Base-by-base conservation (phyloP, 306 rosid species). In the Vicia villosa region DNA sequence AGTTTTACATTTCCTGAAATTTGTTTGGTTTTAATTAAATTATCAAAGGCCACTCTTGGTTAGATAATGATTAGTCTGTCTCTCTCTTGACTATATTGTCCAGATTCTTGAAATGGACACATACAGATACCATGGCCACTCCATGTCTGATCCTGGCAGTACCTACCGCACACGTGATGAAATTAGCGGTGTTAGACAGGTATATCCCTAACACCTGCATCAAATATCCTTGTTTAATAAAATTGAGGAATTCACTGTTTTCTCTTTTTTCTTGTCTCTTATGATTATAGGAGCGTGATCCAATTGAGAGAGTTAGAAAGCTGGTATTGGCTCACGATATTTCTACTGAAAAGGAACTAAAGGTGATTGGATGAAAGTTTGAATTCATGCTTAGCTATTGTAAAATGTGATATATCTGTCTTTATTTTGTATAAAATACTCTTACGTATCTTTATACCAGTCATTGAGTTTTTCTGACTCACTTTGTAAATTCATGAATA, bases 131-230 rank as follows among this genome's bases (percentile, higher is more conserved):
- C 99, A 94, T 59, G 97, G 99, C 36, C 99, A 94, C 82, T 91
- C 97, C 49, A 90, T 93, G 99, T 94, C 97, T 79, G 99, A 94
- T 84, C 99, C 96, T 71, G 99, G 99, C 24, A 94, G 97, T 87
- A 94, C 99, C 37, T 94, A 94, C 75, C 92, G 96, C 26, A 88
- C 99, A 22, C 96, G 99, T 79, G 99, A 91, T 80, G 97, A 94
- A 75, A 86, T 94, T 63, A 86, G 92, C 75, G 97, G 97, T 10
- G 86, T 94, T 60, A 86, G 99, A 89, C 97, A 91, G 96, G 97
- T 94, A 51, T 36, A 64, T 49, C 79, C 52, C 49, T 1, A 75
- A 22, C 68, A 21, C 49, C 20, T 14, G 34, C 15, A 62, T 38
- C 36, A 36, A 46, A 50, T 11, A 7, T 63, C 42, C 50, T 13